Conservation (phyloP, 352 stramenopile genomes). For the Phytophthora cajani region DNA sequence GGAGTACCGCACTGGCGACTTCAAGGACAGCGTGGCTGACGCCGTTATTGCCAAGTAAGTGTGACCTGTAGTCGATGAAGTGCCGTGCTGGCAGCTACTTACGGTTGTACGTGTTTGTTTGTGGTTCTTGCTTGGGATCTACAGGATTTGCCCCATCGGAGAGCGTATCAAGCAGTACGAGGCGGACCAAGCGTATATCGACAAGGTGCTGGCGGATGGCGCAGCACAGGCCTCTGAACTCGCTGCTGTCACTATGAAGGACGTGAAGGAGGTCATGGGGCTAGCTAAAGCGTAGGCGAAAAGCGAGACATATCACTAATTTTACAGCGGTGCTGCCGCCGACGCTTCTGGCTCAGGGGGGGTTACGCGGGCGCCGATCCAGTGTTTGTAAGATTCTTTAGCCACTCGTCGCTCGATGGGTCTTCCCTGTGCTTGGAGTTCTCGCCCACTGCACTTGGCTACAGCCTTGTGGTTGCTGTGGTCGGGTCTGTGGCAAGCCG, state of each 20-base stretch:
- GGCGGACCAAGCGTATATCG: constrained; percentile 91
- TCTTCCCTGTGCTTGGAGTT: neutral
- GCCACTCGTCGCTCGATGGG: constrained; percentile 23
- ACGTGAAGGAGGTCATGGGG: constrained; percentile 81
- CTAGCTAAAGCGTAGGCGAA: constrained; percentile 36
- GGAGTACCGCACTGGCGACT: constrained; percentile 82
- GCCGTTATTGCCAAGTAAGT: constrained; percentile 94
- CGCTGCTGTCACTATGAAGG: constrained; percentile 72
- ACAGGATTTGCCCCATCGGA: constrained; percentile 94
- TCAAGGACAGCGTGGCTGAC: constrained; percentile 96
- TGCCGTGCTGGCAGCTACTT: too few species aligned
- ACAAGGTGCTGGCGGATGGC: constrained; percentile 90
- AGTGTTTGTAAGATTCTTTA: constrained; percentile 21
- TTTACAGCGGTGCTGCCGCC: constrained; percentile 24
- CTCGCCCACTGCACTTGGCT: constrained; percentile 1
- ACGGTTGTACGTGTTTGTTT: neutral
- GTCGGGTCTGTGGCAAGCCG: constrained; percentile 9
- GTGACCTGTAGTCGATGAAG: neutral
- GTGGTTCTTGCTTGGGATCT: constrained; percentile 6
- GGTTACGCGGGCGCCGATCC: constrained; percentile 14
- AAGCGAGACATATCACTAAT: constrained; percentile 25
- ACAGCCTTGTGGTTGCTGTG: constrained; percentile 18
- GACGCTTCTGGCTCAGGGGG: constrained; percentile 9
- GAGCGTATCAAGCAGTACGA: constrained; percentile 93
- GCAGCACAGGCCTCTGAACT: constrained; percentile 66